These are phyloP conservation scores for Ampelomyces quisqualis DNA, from an alignment of 2,329 filamentous ascomycete genomes.

Conservation along the genomic window DNA sequence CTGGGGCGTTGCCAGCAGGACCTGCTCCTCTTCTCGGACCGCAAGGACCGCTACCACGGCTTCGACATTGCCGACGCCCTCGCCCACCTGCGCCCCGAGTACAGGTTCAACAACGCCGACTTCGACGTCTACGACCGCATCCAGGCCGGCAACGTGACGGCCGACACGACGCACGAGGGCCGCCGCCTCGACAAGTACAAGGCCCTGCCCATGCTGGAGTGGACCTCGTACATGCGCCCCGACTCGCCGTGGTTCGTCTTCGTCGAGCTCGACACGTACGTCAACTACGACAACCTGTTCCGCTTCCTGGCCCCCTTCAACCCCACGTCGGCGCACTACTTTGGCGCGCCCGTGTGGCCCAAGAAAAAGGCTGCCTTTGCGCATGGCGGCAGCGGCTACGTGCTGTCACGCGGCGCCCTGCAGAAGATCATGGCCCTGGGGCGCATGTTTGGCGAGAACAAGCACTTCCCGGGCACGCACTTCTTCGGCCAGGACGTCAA, in stretches of 20 bases:
- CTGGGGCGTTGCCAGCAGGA: conserved; percentile 58
- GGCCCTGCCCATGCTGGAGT: conserved; percentile 57
- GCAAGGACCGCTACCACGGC: conserved; percentile 54
- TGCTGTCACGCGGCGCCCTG: conserved; percentile 54
- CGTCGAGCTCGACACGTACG: conserved; percentile 42
- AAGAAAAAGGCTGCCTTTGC: conserved; percentile 43
- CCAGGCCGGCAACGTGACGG: conserved; percentile 42
- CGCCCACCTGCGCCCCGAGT: conserved; percentile 45
- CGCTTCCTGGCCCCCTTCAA: conserved; percentile 44
- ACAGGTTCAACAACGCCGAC: conserved; percentile 49
- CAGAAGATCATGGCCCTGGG: conserved; percentile 43
- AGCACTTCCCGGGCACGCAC: conserved; percentile 35
- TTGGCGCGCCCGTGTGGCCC: conserved; percentile 44
- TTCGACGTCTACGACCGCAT: conserved; percentile 54
- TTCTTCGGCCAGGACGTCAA: conserved; percentile 41
- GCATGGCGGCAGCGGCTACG: conserved; percentile 48
- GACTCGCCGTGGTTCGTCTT: conserved; percentile 42
- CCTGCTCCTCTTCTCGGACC: conserved; percentile 61
- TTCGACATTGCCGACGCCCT: conserved; percentile 52
- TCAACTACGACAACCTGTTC: conserved; percentile 45
- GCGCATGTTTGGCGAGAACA: conserved; percentile 39
- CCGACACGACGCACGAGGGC: conserved; percentile 52
- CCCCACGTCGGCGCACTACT: conserved; percentile 41
- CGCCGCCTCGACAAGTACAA: conserved; percentile 62
- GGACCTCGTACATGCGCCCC: conserved; percentile 45